Percentiles rank a stretch among this genome's conserved stretches.
Evolutionary conservation across 768 basidiomycete genomes (phyloP).

Genomic region (Rhodotorula babjevae): DNA sequence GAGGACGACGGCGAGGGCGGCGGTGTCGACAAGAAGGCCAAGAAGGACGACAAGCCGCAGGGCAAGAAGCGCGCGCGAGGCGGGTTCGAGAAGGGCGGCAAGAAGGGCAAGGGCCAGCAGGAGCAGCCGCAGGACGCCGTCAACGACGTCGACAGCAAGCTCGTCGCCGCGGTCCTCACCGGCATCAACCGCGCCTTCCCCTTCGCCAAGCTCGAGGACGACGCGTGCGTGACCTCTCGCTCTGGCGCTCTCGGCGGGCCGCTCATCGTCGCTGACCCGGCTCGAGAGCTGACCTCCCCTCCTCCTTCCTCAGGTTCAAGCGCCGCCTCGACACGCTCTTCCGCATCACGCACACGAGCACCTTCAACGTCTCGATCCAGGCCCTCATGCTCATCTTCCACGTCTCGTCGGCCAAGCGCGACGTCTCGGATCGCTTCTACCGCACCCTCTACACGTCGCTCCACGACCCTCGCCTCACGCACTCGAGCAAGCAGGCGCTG

Average conservation of each 20-base stretch:
- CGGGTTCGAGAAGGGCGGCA: constrained; percentile 4
- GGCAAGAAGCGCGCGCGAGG: constrained; percentile 31
- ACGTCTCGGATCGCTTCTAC: constrained; percentile 52
- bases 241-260: too few relatives aligned
- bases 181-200: constrained; percentile 94
- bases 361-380: constrained; percentile 94
- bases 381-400: constrained; percentile 84
- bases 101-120: constrained; percentile 45
- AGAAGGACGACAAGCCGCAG: constrained; percentile 15
- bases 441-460: constrained; percentile 85
- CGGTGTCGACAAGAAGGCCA: constrained; percentile 17
- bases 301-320: constrained; percentile 51
- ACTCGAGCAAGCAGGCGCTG: constrained; percentile 90
- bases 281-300: not conserved
- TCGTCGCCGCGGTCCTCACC: constrained; percentile 83
- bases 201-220: constrained; percentile 74
- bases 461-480: constrained; percentile 70
- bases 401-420: constrained; percentile 57
- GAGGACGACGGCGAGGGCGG: constrained; percentile 37
- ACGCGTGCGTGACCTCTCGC: constrained; percentile 48
- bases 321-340: constrained; percentile 89
- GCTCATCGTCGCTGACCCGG: too few relatives aligned
- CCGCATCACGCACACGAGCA: constrained; percentile 87
- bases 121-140: constrained; percentile 51
- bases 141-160: constrained; percentile 58